Percentiles rank a stretch among this genome's conserved stretches.
These are phyloP conservation scores for Lophium mytilinum DNA, from an alignment of 495 filamentous ascomycete genomes.

Conservation along the genomic window DNA sequence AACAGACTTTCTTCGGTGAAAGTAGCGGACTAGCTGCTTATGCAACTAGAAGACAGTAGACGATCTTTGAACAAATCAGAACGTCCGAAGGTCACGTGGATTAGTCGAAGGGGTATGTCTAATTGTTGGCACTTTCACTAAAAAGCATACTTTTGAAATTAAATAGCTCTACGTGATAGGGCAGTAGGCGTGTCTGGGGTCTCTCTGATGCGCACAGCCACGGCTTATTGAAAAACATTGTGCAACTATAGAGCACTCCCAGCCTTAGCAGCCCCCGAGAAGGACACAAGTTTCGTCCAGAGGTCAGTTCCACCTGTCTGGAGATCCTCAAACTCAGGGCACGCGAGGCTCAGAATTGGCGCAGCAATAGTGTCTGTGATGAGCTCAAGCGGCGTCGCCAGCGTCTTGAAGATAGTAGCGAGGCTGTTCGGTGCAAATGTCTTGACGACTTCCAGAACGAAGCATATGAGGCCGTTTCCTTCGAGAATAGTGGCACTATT, in stretches of 20 bases:
- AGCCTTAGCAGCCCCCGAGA: not conserved
- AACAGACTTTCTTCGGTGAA: no score
- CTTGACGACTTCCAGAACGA: not conserved
- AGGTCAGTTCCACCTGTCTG: not conserved
- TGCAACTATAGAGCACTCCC: not conserved
- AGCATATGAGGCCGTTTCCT: constrained; percentile 22
- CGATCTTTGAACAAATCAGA: no score
- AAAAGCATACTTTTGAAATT: no score
- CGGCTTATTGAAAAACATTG: no score
- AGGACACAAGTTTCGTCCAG: not conserved
- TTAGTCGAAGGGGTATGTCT: no score
- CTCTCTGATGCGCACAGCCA: no score
- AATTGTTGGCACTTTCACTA: no score
- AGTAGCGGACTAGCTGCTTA: no score
- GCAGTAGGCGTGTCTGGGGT: no score
- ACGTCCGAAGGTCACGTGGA: no score
- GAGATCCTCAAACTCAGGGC: not conserved
- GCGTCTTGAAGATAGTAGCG: not conserved
- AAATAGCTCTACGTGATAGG: no score
- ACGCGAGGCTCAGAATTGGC: not conserved
- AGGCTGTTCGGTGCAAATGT: not conserved
- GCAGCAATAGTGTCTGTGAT: not conserved
- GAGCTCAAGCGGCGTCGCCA: not conserved
- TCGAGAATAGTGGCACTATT: constrained; percentile 14
- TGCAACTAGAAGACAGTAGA: no score